A percentile compares a stretch with the other conserved stretches of the same genome.
Evolutionary conservation across 1,139 yeast genomes (phyloP).

Genomic region (Geotrichum bryndzae): DNA sequence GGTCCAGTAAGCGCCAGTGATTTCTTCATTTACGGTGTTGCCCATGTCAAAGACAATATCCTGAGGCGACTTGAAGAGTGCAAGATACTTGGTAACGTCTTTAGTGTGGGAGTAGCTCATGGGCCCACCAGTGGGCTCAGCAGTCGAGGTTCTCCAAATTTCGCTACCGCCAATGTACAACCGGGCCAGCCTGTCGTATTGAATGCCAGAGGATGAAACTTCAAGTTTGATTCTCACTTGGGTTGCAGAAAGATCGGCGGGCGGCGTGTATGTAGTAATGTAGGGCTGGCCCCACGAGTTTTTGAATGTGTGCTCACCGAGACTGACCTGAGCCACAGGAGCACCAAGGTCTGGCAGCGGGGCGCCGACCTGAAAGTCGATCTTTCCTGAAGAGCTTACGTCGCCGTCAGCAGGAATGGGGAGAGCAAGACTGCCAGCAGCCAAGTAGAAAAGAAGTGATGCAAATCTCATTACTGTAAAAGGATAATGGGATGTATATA

Average conservation of each 20-base stretch:
- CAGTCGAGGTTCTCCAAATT: constrained; percentile 79
- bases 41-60: constrained; percentile 48
- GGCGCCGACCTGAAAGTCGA: constrained; percentile 10
- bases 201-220: constrained; percentile 58
- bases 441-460: not conserved
- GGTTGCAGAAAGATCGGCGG: constrained; percentile 43
- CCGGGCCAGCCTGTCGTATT: constrained; percentile 72
- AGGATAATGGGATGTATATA: not conserved
- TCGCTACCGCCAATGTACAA: constrained; percentile 59
- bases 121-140: constrained; percentile 59
- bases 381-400: not conserved
- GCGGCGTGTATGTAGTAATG: constrained; percentile 38
- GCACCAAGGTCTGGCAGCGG: constrained; percentile 11
- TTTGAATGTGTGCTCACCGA: constrained; percentile 38
- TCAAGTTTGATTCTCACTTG: constrained; percentile 56
- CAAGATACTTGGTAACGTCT: constrained; percentile 56
- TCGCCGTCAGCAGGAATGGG: not conserved
- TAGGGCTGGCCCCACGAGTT: constrained; percentile 57
- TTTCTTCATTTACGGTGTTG: constrained; percentile 50
- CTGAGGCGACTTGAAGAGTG: constrained; percentile 44
- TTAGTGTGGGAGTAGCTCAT: constrained; percentile 45
- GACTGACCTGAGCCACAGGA: constrained; percentile 4
- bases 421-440: constrained; percentile 11
- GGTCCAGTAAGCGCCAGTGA: constrained; percentile 58
- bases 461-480: not conserved